Conservation (phyloP, 2,329 filamentous ascomycete genomes). For the Harringtonia aguacate region DNA sequence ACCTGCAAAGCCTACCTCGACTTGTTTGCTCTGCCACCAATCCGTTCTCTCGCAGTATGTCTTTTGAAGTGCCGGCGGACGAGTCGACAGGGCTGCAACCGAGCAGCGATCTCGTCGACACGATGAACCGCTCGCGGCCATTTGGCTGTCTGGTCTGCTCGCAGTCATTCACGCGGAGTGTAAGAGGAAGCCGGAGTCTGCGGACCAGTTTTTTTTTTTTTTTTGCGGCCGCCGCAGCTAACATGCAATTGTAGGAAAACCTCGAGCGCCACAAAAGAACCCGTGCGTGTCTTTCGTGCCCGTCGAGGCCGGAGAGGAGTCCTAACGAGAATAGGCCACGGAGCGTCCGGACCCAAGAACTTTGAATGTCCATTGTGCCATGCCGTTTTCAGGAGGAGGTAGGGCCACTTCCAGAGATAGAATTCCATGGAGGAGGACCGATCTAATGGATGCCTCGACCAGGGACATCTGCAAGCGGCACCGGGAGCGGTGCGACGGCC, state of each 20-base stretch:
- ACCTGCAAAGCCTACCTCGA: no score
- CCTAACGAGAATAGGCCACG: conserved; percentile 1
- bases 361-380: conserved; percentile 4
- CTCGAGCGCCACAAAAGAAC: conserved; percentile 5
- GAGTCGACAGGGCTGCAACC: no score
- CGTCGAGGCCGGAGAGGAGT: background rate
- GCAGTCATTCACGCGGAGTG: conserved; percentile 3
- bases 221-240: background rate
- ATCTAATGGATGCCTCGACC: background rate
- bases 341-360: background rate
- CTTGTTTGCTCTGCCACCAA: no score
- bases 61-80: no score
- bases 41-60: no score
- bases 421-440: no score
- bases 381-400: conserved; percentile 3
- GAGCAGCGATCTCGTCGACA: no score
- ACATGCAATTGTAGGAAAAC: conserved; percentile 1
- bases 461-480: conserved; percentile 6
- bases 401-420: no score
- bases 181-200: background rate
- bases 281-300: background rate
- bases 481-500: conserved; percentile 4
- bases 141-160: conserved; percentile 4
- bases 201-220: background rate
- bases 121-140: background rate